Evolutionary conservation across 805 yeast species (phyloP).

Genomic region (Kodamaea lidongshanica): DNA sequence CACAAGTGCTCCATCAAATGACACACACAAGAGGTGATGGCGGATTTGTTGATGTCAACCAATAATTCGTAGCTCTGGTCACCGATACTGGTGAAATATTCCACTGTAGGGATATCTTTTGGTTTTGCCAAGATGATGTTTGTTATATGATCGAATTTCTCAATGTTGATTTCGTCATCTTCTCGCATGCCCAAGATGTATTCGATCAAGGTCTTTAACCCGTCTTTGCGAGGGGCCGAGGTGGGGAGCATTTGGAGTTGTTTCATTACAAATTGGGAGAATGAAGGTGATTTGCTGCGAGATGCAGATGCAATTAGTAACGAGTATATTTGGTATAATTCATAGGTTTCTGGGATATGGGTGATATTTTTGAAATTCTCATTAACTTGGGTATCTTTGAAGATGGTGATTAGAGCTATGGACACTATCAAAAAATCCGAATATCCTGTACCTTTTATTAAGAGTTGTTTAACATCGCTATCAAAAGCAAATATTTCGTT

Average conservation of each 20-base stretch:
- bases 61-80: slow-evolving; percentile 57
- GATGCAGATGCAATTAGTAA: slow-evolving; percentile 47
- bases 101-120: slow-evolving; percentile 32
- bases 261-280: slow-evolving; percentile 41
- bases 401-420: slow-evolving; percentile 35
- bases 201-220: slow-evolving; percentile 70
- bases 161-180: slow-evolving; percentile 58
- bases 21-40: slow-evolving; percentile 50
- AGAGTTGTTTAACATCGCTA: slow-evolving; percentile 47
- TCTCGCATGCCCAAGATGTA: slow-evolving; percentile 73
- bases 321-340: slow-evolving; percentile 55
- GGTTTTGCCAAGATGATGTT: slow-evolving; percentile 64
- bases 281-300: slow-evolving; percentile 23
- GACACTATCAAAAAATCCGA: slow-evolving; percentile 52
- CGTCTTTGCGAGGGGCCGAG: slow-evolving; percentile 49
- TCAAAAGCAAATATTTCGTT: slow-evolving; percentile 28
- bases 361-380: slow-evolving; percentile 20
- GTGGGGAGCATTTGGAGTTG: slow-evolving; percentile 51
- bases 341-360: slow-evolving; percentile 54
- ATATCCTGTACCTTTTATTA: slow-evolving; percentile 61
- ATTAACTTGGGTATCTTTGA: slow-evolving; percentile 10
- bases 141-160: slow-evolving; percentile 62
- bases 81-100: slow-evolving; percentile 56
- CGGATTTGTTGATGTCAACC: slow-evolving; percentile 54
- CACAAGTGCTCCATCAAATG: slow-evolving; percentile 50